Base-by-base conservation (phyloP, 805 yeast species). In the Torulaspora delbrueckii region DNA sequence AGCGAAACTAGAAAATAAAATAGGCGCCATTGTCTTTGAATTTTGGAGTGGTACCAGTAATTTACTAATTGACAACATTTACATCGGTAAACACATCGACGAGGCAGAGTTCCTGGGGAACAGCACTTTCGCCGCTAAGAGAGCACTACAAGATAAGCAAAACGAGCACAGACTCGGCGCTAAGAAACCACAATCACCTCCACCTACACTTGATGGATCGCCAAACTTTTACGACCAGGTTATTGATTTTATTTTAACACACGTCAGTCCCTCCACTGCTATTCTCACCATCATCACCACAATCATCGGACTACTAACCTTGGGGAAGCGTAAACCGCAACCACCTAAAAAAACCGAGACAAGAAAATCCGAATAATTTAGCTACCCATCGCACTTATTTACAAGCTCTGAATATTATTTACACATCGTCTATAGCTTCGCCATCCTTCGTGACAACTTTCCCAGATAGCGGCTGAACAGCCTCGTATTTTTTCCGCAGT, bases 71-170 rank as follows among this genome's bases (percentile, higher is more conserved):
- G 87, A 87, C 63, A 86, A 89, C 68, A 78, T 89, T 50, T 90
- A 89, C 63, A 64, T 89, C 50, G 96, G 96, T 25, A 90, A 86
- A 60, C 79, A 86, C 1, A 70, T 89, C n/a, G 71, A 69, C 31
- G 96, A 89, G 59, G 96, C 96, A 9, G 96, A 90, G 69, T 46
- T 60, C 8, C 72, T 89, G 53, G 97, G 96, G 26, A 89, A 90
- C 61, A 65, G 68, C 7, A 88, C 96, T 0, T 89, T 78, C 35
- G 13, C 39, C 4, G 73, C 78, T 19, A 84, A 84, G 62, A 63
- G 66, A 18, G 70, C 68, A 12, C 52, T 79, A 35, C 89, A 84
- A 63, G 68, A 68, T 41, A 62, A 63, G 22, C 69, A 66, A 38
- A 68, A 72, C 37, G 70, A 72, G 22, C 22, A 13, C 4, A 34